phyloP scores from a whole-genome alignment of 1,284 basidiomycete species.

The Cutaneotrichosporon cutaneum region DNA sequence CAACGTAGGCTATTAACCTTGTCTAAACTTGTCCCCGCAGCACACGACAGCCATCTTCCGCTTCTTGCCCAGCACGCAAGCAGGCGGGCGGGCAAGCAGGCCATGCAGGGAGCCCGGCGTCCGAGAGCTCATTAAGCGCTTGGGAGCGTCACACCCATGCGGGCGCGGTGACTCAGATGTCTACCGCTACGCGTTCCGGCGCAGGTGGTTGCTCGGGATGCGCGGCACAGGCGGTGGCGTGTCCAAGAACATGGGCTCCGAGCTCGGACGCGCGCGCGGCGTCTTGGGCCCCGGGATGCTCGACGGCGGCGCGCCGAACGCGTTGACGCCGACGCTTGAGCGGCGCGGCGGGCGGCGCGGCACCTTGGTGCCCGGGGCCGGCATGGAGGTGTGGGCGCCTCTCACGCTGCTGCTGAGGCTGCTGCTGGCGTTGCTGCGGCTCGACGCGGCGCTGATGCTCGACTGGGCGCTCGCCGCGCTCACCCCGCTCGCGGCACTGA shows the following conservation, averaged over 20 bases:
- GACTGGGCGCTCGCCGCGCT: neutral
- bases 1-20: neutral
- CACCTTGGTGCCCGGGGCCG: neutral
- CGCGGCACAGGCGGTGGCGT: conserved; percentile 43
- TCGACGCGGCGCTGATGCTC: conserved; percentile 4
- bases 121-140: neutral
- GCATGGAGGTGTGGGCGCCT: neutral
- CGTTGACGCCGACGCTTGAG: conserved; percentile 17
- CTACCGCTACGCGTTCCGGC: neutral
- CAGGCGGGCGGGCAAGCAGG: no score
- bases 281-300: conserved; percentile 37
- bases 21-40: neutral
- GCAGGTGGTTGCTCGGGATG: conserved; percentile 31
- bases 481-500: neutral
- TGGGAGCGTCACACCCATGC: neutral
- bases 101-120: no score
- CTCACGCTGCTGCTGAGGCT: conserved; percentile 5
- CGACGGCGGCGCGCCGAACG: conserved; percentile 27
- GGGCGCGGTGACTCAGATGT: neutral
- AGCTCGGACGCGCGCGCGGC: conserved; percentile 30
- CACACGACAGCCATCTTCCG: no score
- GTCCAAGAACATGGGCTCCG: conserved; percentile 34
- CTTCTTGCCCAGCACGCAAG: neutral
- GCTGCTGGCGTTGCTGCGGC: conserved; percentile 3
- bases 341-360: conserved; percentile 14